These are phyloP conservation scores for Vaccinium corymbosum DNA, from an alignment of 148 eudicot species.

Conservation along the genomic window DNA sequence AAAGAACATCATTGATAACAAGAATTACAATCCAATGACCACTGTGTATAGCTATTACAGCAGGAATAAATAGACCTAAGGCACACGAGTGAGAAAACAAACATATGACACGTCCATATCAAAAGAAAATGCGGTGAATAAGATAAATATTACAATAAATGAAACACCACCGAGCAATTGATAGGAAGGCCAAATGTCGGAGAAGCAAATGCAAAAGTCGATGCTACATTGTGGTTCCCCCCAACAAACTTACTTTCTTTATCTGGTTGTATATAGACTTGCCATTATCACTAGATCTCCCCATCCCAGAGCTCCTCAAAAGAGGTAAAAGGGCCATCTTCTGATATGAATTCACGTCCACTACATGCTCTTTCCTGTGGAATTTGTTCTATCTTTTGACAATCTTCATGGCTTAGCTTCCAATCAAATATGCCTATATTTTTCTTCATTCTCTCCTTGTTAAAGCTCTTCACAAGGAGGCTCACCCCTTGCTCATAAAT, in stretches of 20 bases:
- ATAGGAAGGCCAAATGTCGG: too few species aligned
- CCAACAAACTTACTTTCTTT: not conserved
- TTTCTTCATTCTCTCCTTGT: slow-evolving; percentile 11
- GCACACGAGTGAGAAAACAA: too few species aligned
- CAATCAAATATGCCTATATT: slow-evolving; percentile 22
- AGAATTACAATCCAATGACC: too few species aligned
- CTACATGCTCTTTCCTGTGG: not conserved
- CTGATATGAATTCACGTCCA: not conserved
- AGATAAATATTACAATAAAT: too few species aligned
- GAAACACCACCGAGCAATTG: too few species aligned
- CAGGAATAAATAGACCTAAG: too few species aligned
- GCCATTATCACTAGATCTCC: not conserved
- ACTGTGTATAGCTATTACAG: too few species aligned
- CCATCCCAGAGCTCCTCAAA: slow-evolving; percentile 12
- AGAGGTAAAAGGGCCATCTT: slow-evolving; percentile 7
- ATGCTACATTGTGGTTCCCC: too few species aligned
- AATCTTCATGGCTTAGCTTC: slow-evolving; percentile 11
- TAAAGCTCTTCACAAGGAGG: slow-evolving; percentile 24
- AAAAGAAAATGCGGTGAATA: too few species aligned
- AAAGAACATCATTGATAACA: too few species aligned
- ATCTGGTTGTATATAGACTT: not conserved
- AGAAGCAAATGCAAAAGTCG: too few species aligned
- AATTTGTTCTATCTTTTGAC: slow-evolving; percentile 11
- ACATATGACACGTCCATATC: too few species aligned
- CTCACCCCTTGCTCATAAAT: slow-evolving; percentile 21